These are phyloP conservation scores for Cavenderia fasciculata DNA, from an alignment of 78 protist genomes.

Conservation along the genomic window DNA sequence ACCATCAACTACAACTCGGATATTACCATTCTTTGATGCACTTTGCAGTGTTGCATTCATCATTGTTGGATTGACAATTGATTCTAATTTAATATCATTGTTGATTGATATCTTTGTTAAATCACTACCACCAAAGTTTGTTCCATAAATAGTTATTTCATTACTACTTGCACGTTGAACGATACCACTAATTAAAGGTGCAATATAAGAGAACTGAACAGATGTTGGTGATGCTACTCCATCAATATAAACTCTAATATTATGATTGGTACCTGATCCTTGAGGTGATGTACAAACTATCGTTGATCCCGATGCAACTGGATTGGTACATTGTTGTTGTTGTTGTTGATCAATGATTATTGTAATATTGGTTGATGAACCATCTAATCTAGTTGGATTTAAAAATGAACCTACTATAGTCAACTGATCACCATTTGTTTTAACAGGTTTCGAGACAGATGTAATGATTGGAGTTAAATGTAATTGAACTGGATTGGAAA, in stretches of 20 bases:
- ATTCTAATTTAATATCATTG: neutral
- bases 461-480: neutral
- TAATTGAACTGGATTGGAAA: neutral
- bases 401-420: neutral
- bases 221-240: too few relatives aligned
- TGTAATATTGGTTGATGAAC: neutral
- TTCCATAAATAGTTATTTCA: too few relatives aligned
- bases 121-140: too few relatives aligned
- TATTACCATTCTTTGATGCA: neutral
- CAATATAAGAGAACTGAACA: too few relatives aligned
- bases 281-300: neutral
- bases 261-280: neutral
- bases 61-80: neutral
- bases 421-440: neutral
- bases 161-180: too few relatives aligned
- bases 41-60: neutral
- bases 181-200: too few relatives aligned
- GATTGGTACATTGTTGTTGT: neutral
- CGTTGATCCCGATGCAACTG: neutral
- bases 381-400: neutral
- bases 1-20: neutral
- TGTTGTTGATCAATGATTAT: neutral
- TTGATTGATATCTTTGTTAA: neutral
- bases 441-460: neutral
- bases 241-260: too few relatives aligned